These are phyloP conservation scores for Alternaria panax DNA, from an alignment of 2,329 filamentous ascomycete species.

Conservation along the genomic window DNA sequence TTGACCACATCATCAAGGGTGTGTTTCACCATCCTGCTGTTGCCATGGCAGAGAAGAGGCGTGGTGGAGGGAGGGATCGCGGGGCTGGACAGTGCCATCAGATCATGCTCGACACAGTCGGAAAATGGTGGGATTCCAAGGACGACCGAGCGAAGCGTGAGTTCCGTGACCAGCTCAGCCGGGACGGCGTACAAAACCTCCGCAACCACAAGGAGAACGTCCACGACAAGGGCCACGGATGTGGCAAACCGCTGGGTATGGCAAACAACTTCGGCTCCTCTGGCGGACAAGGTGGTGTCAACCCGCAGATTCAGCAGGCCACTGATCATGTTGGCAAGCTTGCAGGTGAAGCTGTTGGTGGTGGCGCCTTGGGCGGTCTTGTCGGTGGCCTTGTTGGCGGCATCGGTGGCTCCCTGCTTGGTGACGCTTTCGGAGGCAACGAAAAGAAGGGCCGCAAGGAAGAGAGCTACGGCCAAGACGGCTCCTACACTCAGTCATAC, in stretches of 20 bases:
- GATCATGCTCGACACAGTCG: conserved; percentile 79
- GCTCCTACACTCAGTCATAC: conserved; percentile 67
- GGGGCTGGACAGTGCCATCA: conserved; percentile 71
- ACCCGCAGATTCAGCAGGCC: conserved; percentile 39
- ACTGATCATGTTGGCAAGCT: conserved; percentile 57
- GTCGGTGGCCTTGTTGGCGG: conserved; percentile 71
- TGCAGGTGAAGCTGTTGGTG: conserved; percentile 67
- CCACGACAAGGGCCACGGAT: conserved; percentile 84
- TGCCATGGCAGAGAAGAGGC: conserved; percentile 69
- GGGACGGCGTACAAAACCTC: conserved; percentile 76
- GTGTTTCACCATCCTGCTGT: conserved; percentile 90
- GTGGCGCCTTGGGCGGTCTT: conserved; percentile 72
- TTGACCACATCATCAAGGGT: conserved; percentile 79
- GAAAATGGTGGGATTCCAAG: conserved; percentile 82
- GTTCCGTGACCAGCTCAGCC: conserved; percentile 77
- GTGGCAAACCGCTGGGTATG: conserved; percentile 80
- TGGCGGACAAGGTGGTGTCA: conserved; percentile 57
- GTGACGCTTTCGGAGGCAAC: conserved; percentile 62
- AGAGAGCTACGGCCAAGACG: conserved; percentile 64
- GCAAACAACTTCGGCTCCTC: conserved; percentile 62
- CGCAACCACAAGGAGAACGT: conserved; percentile 89
- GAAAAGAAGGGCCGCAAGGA: conserved; percentile 63
- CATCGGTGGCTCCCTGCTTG: conserved; percentile 68
- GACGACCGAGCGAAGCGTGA: conserved; percentile 67
- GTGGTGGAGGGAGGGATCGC: not conserved